Evolutionary conservation across 495 filamentous ascomycete species (phyloP).

Genomic region (Clavariopsis aquatica): DNA sequence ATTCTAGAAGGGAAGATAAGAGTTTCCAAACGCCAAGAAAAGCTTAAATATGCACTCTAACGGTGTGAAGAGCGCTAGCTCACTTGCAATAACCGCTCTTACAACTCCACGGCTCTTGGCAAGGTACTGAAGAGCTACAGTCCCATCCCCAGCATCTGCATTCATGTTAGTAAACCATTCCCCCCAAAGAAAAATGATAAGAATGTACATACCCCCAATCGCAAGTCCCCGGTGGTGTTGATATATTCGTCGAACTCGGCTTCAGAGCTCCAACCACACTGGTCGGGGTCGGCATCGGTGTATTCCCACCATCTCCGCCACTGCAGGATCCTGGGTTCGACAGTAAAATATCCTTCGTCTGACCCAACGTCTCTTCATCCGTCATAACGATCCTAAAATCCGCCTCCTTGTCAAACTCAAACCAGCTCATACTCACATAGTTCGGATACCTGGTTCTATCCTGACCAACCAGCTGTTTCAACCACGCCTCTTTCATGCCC

Average conservation of each 20-base stretch:
- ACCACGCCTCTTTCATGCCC: slow-evolving; percentile 5
- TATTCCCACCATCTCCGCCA: neutral
- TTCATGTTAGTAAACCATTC: neutral
- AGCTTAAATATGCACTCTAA: no score
- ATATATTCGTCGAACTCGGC: neutral
- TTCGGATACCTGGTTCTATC: slow-evolving; percentile 10
- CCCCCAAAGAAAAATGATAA: neutral
- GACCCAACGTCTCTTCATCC: slow-evolving; percentile 1
- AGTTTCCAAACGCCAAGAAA: no score
- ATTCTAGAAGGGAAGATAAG: no score
- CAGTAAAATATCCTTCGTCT: slow-evolving; percentile 11
- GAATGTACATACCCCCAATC: slow-evolving; percentile 14
- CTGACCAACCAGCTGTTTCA: slow-evolving; percentile 12
- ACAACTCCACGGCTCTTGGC: slow-evolving; percentile 10
- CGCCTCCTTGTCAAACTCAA: slow-evolving; percentile 20
- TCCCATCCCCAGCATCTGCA: slow-evolving; percentile 20
- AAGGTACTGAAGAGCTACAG: slow-evolving; percentile 10
- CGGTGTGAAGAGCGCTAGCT: no score
- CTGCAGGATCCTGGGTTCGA: neutral
- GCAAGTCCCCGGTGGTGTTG: neutral
- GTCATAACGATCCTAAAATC: slow-evolving; percentile 21
- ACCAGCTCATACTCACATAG: slow-evolving; percentile 15
- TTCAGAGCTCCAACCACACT: neutral
- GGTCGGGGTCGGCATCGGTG: neutral
- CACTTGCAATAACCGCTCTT: slow-evolving; percentile 19